Evolutionary conservation across 352 stramenopile species (phyloP).

Genomic region (Pythium insidiosum): DNA sequence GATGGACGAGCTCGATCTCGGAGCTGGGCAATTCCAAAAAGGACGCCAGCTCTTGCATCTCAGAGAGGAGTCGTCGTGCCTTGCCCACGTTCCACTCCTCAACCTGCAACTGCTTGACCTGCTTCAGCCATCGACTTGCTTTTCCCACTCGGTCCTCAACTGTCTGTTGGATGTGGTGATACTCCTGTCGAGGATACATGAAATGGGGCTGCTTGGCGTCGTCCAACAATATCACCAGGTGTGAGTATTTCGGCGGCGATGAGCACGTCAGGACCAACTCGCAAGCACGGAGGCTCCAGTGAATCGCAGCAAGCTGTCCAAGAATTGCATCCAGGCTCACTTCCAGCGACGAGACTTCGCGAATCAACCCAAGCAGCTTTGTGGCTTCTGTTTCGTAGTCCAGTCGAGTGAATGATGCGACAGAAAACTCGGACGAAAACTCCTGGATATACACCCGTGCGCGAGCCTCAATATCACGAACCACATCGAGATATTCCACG

Average conservation of each 20-base stretch:
- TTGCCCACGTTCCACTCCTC: conserved; percentile 65
- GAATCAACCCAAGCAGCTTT: conserved; percentile 35
- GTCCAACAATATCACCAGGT: conserved; percentile 56
- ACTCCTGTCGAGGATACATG: conserved; percentile 54
- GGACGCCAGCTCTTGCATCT: conserved; percentile 44
- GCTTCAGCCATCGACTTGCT: conserved; percentile 51
- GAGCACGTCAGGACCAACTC: conserved; percentile 42
- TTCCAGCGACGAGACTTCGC: conserved; percentile 49
- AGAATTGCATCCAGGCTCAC: conserved; percentile 44
- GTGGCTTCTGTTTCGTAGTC: conserved; percentile 30
- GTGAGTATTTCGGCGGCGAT: conserved; percentile 48
- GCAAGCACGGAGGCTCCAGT: conserved; percentile 75
- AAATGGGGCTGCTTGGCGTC: conserved; percentile 42
- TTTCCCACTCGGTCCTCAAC: conserved; percentile 61
- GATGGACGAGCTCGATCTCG: conserved; percentile 57
- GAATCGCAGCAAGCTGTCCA: conserved; percentile 44
- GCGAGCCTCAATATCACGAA: conserved; percentile 26
- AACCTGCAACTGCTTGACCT: conserved; percentile 51
- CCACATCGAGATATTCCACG: conserved; percentile 38
- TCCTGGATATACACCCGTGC: conserved; percentile 25
- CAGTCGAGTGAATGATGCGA: conserved; percentile 30
- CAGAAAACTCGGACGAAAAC: conserved; percentile 48
- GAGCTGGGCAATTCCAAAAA: conserved; percentile 58
- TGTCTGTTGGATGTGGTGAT: conserved; percentile 59
- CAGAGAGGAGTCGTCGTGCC: conserved; percentile 26